Evolutionary conservation across 169 alveolate species (phyloP).

Genomic region (Plasmodium yoelii): DNA sequence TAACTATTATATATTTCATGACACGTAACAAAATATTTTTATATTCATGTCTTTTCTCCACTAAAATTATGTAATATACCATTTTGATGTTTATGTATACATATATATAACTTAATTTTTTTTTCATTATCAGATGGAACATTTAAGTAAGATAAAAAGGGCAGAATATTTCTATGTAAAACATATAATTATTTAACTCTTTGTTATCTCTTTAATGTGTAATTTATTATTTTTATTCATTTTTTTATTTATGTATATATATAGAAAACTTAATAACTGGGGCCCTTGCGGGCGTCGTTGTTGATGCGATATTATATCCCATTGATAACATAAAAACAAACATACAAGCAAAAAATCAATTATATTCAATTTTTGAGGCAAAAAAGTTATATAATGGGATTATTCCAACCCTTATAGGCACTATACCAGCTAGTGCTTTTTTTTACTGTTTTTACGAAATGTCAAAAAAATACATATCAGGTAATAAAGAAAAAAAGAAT

Average conservation of each 20-base stretch:
- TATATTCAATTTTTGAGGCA: conserved; percentile 38
- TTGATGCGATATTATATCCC: conserved; percentile 85
- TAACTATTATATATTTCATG: too few species aligned
- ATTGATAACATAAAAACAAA: conserved; percentile 86
- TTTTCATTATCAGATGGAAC: conserved; percentile 24
- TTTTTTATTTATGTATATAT: conserved; percentile 3
- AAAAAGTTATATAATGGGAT: conserved; percentile 81
- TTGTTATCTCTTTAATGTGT: neutral
- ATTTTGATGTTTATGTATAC: too few species aligned
- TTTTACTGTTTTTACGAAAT: conserved; percentile 85
- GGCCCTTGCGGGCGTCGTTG: conserved; percentile 86
- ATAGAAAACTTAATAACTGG: conserved; percentile 85
- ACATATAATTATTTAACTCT: conserved; percentile 1
- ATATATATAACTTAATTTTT: neutral
- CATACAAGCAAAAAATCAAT: conserved; percentile 76
- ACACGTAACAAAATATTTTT: neutral
- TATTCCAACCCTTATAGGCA: conserved; percentile 80
- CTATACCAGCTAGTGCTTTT: conserved; percentile 85
- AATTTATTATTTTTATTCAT: neutral
- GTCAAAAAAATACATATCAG: conserved; percentile 78
- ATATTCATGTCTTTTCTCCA: neutral
- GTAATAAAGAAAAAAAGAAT: conserved; percentile 11
- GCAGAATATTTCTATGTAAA: neutral
- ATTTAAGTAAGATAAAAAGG: conserved; percentile 14
- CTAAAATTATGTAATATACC: neutral